Percentiles rank a stretch among this genome's conserved stretches.
These are phyloP conservation scores for Boletus subluridellus DNA, from an alignment of 1,284 basidiomycete genomes.

Conservation along the genomic window DNA sequence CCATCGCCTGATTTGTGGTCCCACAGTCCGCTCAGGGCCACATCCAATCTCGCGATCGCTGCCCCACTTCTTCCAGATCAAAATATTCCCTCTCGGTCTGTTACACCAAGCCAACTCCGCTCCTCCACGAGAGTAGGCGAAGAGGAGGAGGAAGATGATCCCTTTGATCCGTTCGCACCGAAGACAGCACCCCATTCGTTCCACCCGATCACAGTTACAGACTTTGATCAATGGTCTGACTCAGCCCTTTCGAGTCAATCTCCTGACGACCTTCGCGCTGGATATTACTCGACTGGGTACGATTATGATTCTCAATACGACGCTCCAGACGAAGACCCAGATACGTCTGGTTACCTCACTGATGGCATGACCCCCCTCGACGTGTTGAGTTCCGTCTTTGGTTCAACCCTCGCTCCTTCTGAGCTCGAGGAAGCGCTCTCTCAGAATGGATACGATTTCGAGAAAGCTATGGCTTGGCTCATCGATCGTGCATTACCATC, in stretches of 20 bases:
- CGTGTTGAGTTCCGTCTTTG: slow-evolving; percentile 90
- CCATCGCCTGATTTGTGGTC: slow-evolving; percentile 81
- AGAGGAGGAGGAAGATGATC: slow-evolving; percentile 65
- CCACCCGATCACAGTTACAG: slow-evolving; percentile 58
- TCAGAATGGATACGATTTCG: slow-evolving; percentile 89
- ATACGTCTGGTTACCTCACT: slow-evolving; percentile 53
- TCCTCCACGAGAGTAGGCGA: slow-evolving; percentile 57
- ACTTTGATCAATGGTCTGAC: slow-evolving; percentile 62
- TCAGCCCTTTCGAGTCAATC: slow-evolving; percentile 43
- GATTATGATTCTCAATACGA: slow-evolving; percentile 38
- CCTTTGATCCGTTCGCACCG: slow-evolving; percentile 67
- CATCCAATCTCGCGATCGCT: slow-evolving; percentile 85
- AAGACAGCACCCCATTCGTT: slow-evolving; percentile 52
- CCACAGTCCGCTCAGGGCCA: slow-evolving; percentile 65
- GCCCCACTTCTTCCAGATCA: slow-evolving; percentile 80
- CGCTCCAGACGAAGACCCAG: slow-evolving; percentile 48
- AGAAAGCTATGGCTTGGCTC: slow-evolving; percentile 89
- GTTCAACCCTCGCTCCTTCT: slow-evolving; percentile 79
- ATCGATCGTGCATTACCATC: slow-evolving; percentile 65
- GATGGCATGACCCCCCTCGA: slow-evolving; percentile 97
- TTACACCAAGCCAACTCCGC: slow-evolving; percentile 47
- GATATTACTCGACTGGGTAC: slow-evolving; percentile 36
- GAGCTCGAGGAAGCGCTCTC: slow-evolving; percentile 93
- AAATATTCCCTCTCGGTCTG: slow-evolving; percentile 47
- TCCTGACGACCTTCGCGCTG: slow-evolving; percentile 42